Evolutionary conservation across 2,329 filamentous ascomycete genomes (phyloP).

Genomic region (Ophiostoma angusticollis): DNA sequence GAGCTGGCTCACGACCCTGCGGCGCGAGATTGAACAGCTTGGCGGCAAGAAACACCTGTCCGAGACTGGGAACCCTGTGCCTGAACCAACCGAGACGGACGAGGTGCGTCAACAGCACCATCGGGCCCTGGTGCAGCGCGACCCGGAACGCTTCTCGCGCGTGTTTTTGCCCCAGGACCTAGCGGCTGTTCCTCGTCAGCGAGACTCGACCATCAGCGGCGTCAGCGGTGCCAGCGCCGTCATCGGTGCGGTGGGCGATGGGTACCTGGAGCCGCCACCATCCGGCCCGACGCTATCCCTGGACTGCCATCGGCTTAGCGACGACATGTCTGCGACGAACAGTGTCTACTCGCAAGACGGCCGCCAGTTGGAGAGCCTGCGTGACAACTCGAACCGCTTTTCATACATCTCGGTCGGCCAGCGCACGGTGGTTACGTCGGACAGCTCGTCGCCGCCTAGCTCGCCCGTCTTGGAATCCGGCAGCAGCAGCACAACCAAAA

Average conservation of each 20-base stretch:
- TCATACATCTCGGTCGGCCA: conserved; percentile 50
- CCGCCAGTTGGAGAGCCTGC: conserved; percentile 42
- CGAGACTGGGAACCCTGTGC: conserved; percentile 43
- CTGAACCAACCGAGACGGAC: conserved; percentile 23
- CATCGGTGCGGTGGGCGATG: no score
- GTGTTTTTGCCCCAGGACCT: conserved; percentile 24
- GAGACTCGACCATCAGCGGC: conserved; percentile 15
- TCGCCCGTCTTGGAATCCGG: conserved; percentile 46
- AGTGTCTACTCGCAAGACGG: conserved; percentile 47
- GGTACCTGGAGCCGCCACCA: conserved; percentile 16
- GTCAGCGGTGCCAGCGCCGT: no score
- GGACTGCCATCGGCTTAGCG: conserved; percentile 33
- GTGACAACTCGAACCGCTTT: conserved; percentile 42
- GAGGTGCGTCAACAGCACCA: conserved; percentile 31
- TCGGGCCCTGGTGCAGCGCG: conserved; percentile 33
- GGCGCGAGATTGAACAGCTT: conserved; percentile 56
- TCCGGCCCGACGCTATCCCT: conserved; percentile 11
- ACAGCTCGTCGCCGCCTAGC: conserved; percentile 42
- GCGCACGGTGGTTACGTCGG: conserved; percentile 46
- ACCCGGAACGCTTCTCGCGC: conserved; percentile 33
- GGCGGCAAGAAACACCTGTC: conserved; percentile 53
- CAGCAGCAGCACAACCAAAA: conserved; percentile 36
- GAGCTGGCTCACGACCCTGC: conserved; percentile 55
- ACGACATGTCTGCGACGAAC: conserved; percentile 44
- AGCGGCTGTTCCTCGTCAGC: conserved; percentile 17